phyloP scores from a whole-genome alignment of 1,284 basidiomycete genomes.

The Flammula alnicola region DNA sequence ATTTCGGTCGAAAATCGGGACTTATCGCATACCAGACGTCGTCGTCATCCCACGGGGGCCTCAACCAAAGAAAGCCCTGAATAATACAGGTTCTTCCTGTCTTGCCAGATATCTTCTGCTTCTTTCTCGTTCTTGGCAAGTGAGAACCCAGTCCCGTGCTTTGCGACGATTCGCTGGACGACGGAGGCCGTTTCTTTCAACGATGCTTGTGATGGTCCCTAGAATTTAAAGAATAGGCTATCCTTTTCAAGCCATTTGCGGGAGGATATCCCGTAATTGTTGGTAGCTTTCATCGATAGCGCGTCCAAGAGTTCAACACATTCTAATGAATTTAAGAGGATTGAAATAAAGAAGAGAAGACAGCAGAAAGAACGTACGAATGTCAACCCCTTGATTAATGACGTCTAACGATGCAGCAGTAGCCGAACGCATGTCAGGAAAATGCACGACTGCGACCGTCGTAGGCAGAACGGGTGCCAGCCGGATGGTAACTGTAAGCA shows the following conservation, averaged over 20 bases:
- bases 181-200: slow-evolving; percentile 67
- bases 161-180: slow-evolving; percentile 56
- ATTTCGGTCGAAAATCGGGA: neutral
- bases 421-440: slow-evolving; percentile 64
- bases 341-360: slow-evolving; percentile 1
- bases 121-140: slow-evolving; percentile 72
- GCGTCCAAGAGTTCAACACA: slow-evolving; percentile 82
- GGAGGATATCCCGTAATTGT: slow-evolving; percentile 59
- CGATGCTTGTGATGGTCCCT: slow-evolving; percentile 65
- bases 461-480: slow-evolving; percentile 82
- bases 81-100: slow-evolving; percentile 85
- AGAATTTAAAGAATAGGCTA: slow-evolving; percentile 89
- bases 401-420: slow-evolving; percentile 78
- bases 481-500: slow-evolving; percentile 70
- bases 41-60: slow-evolving; percentile 74
- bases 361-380: slow-evolving; percentile 50
- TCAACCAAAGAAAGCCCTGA: slow-evolving; percentile 60
- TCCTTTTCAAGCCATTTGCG: slow-evolving; percentile 73
- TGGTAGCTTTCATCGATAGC: slow-evolving; percentile 72
- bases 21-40: slow-evolving; percentile 78
- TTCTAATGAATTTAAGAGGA: slow-evolving; percentile 42
- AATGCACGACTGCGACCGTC: slow-evolving; percentile 69
- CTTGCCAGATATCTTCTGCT: slow-evolving; percentile 81
- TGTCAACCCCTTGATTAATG: slow-evolving; percentile 72
- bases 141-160: slow-evolving; percentile 71